Evolutionary conservation across 306 rosid species (phyloP), one percentile per base, ranked within the genome.

Genomic region (Astragalus glycyphyllos): DNA sequence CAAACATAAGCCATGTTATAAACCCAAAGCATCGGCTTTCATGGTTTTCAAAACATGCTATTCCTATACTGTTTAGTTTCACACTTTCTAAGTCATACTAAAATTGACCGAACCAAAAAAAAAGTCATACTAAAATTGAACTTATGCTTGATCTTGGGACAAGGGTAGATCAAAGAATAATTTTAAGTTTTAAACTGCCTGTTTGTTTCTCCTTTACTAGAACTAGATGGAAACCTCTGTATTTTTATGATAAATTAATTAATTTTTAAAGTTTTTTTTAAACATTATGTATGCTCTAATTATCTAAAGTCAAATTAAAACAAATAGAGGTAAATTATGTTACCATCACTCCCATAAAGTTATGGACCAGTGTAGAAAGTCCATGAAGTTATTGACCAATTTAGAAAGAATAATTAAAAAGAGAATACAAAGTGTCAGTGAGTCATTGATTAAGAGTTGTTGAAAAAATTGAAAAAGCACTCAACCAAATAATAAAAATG

Each of bases 101-200:
- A 38, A 37, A 71, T 68, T 58, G 44, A 49, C n/a, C n/a, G n/a
- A n/a, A n/a, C n/a, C n/a, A n/a, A n/a, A n/a, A n/a, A n/a, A n/a
- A n/a, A 20, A 62, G 64, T 31, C 61, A 62, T 47, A 47, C 17
- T 37, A 38, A 38, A 37, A 71, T 68, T 58, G 44, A 49, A 45
- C 16, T 23, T 13, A 58, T 50, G 3, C 38, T 53, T 58, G 68
- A 60, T 72, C 8, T 61, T 58, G 81, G 74, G 41, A 23, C 10
- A 31, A 42, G 37, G 45, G 31, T 68, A 35, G 67, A 35, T 56
- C 16, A 56, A 15, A 31, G 32, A 58, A 56, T 68, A 63, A 11
- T 54, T 50, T 45, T 8, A 29, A 54, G 60, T 12, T 60, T 59
- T 11, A 58, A 3, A 51, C 40, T 71, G 11, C 8, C 37, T 4